Base-by-base conservation (phyloP, 208 protist genomes). In the Trypanosoma platydactyli region DNA sequence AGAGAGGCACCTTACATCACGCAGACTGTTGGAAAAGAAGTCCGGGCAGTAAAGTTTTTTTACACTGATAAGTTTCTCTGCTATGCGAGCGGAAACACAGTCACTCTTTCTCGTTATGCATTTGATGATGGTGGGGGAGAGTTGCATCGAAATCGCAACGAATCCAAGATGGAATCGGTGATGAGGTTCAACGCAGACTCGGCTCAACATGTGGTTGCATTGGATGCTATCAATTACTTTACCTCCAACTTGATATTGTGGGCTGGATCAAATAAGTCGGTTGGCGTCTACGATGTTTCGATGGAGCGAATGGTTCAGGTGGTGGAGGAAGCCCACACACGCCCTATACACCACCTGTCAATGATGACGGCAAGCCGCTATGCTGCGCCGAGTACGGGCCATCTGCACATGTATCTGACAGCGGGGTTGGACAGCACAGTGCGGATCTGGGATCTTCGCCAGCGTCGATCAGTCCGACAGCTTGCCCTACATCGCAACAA, bases 141-240 rank as follows among this genome's bases (percentile, higher is more conserved):
- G 22, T 11, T 75, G 6, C n/a, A 75, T 46, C 73, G 69, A 13
- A 69, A 45, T 25, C 71, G 80, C 4, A 71, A 79, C 50, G 57
- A 66, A 38, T 69, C 71, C 18, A 51, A 18, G 22, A 54, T 71
- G 53, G 51, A 68, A 46, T 53, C 55, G 41, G 44, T 51, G 16
- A 40, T 79, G 29, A 64, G 73, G 27, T 76, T 71, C 24, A 68
- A 62, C 46, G 63, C 38, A 38, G 69, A 66, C n/a, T 64, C 61
- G 0, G 67, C 80, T 1, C 86, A 95, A 52, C 49, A 50, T 30
- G 82, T 95, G 33, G 79, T 77, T 3, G 68, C 78, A 6, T 72
- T 91, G 33, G 81, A 77, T 24, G 73, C 72, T 22, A 76, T 95
- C 16, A 95, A 95, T 56, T 77, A 91, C 55, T 93, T 95, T 50